A percentile compares a stretch with the other conserved stretches of the same genome.
These are phyloP conservation scores for Ascomycota sp. DNA, from an alignment of 2,329 filamentous ascomycete genomes.

Conservation along the genomic window DNA sequence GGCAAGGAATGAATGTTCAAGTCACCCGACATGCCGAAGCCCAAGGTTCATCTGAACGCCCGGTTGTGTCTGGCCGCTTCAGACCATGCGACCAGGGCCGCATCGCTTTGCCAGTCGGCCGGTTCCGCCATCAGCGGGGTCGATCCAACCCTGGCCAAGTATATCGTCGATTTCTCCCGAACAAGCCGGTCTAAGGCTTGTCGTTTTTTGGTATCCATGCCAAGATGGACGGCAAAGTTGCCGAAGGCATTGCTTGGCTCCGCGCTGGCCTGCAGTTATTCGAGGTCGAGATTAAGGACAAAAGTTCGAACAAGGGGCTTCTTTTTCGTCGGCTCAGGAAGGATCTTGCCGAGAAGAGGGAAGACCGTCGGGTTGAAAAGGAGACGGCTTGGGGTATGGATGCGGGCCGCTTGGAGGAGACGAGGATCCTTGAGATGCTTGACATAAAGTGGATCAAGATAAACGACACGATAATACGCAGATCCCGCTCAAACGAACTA, in stretches of 20 bases:
- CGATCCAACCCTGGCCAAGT: constrained; percentile 46
- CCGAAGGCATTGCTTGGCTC: constrained; percentile 74
- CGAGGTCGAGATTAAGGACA: constrained; percentile 33
- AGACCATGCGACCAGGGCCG: constrained; percentile 65
- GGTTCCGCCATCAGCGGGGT: constrained; percentile 26
- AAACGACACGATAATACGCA: constrained; percentile 72
- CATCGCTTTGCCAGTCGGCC: constrained; percentile 24
- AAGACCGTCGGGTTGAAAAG: constrained; percentile 62
- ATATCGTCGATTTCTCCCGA: constrained; percentile 53
- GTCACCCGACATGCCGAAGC: constrained; percentile 69
- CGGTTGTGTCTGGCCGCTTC: constrained; percentile 71
- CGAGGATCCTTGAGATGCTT: constrained; percentile 67
- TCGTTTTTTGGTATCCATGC: constrained; percentile 82
- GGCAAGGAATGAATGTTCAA: constrained; percentile 96
- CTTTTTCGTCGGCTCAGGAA: constrained; percentile 48
- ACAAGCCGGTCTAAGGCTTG: constrained; percentile 71
- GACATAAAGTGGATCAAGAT: constrained; percentile 77
- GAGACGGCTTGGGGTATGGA: constrained; percentile 59
- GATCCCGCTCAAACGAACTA: constrained; percentile 2
- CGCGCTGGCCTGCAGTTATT: constrained; percentile 57
- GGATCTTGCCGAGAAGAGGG: constrained; percentile 54
- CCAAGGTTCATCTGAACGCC: constrained; percentile 73
- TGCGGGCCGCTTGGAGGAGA: constrained; percentile 69
- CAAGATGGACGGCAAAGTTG: constrained; percentile 62
- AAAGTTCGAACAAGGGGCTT: constrained; percentile 26